phyloP scores from a whole-genome alignment of 192 early-diverging fungal species.

The Coemansia reversa region DNA sequence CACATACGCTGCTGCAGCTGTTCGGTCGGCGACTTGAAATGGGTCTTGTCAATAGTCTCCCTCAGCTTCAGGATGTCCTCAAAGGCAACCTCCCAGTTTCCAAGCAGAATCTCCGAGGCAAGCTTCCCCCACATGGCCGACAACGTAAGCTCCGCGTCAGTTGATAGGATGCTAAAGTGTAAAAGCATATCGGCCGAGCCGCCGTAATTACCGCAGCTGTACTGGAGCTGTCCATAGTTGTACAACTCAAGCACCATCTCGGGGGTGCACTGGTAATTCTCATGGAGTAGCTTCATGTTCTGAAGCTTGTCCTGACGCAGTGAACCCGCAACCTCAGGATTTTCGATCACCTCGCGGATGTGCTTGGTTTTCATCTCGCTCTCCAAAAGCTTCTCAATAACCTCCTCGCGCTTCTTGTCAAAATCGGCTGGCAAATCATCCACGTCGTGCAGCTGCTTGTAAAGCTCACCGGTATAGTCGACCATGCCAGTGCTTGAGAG shows the following conservation, averaged over 20 bases:
- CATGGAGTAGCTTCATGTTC: slow-evolving; percentile 83
- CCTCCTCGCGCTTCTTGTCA: slow-evolving; percentile 71
- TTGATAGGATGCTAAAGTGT: slow-evolving; percentile 93
- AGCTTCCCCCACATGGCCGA: slow-evolving; percentile 97
- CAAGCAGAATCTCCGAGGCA: slow-evolving; percentile 88
- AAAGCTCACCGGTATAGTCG: slow-evolving; percentile 83
- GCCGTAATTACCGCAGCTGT: slow-evolving; percentile 88
- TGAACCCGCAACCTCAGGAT: slow-evolving; percentile 83
- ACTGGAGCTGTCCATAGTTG: slow-evolving; percentile 88
- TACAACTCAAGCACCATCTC: slow-evolving; percentile 86
- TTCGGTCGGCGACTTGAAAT: slow-evolving; percentile 72
- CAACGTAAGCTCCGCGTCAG: slow-evolving; percentile 78
- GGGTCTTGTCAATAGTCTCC: slow-evolving; percentile 84
- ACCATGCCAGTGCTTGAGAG: slow-evolving; percentile 91
- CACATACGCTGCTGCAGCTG: slow-evolving; percentile 92
- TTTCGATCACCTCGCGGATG: slow-evolving; percentile 87
- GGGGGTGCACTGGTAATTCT: slow-evolving; percentile 88
- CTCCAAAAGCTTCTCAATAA: slow-evolving; percentile 70
- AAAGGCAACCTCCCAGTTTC: slow-evolving; percentile 91
- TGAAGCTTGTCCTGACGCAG: slow-evolving; percentile 93
- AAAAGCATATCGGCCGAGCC: slow-evolving; percentile 91
- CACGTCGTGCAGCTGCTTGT: slow-evolving; percentile 75
- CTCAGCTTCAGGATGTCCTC: slow-evolving; percentile 86
- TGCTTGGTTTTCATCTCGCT: slow-evolving; percentile 74
- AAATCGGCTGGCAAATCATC: slow-evolving; percentile 75